These are phyloP conservation scores for Rhodotorula paludigena DNA, from an alignment of 768 basidiomycete genomes.

Conservation along the genomic window DNA sequence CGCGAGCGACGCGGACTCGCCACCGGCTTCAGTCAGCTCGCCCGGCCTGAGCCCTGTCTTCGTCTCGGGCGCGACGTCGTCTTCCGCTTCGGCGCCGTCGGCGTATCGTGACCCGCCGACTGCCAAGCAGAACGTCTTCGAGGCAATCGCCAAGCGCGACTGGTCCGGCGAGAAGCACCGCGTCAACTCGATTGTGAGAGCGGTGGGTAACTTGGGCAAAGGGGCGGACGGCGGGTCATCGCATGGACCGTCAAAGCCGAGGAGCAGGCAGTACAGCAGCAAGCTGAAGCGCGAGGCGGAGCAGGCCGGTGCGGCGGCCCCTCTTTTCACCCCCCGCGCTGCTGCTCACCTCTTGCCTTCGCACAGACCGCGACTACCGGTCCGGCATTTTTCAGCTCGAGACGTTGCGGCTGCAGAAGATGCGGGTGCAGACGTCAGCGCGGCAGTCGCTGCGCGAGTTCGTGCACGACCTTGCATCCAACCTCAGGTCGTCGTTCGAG, in stretches of 20 bases:
- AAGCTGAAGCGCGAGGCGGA: conserved; percentile 42
- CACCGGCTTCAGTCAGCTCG: not conserved
- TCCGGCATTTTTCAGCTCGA: conserved; percentile 39
- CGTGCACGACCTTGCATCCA: conserved; percentile 30
- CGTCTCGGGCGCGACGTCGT: conserved; percentile 33
- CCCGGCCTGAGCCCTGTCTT: conserved; percentile 19
- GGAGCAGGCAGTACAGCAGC: conserved; percentile 20
- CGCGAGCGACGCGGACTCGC: conserved; percentile 9
- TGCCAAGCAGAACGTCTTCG: conserved; percentile 36
- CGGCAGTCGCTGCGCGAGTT: conserved; percentile 35
- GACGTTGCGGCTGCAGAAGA: conserved; percentile 41
- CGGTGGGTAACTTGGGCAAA: conserved; percentile 24
- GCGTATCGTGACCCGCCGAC: conserved; percentile 34
- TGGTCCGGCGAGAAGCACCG: conserved; percentile 36
- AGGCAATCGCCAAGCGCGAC: conserved; percentile 36
- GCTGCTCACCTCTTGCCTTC: not conserved
- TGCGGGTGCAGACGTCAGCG: conserved; percentile 37
- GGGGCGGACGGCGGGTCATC: conserved; percentile 11
- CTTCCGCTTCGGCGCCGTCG: not conserved
- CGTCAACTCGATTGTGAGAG: conserved; percentile 34
- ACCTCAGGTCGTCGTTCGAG: conserved; percentile 18
- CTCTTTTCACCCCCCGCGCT: not conserved
- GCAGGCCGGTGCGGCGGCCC: conserved; percentile 32
- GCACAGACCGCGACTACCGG: conserved; percentile 32
- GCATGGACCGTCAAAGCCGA: conserved; percentile 2